Evolutionary conservation across 164 flowering plant genomes (phyloP), one percentile per base, ranked within the genome.

Genomic region (Aristolochia fimbriata): DNA sequence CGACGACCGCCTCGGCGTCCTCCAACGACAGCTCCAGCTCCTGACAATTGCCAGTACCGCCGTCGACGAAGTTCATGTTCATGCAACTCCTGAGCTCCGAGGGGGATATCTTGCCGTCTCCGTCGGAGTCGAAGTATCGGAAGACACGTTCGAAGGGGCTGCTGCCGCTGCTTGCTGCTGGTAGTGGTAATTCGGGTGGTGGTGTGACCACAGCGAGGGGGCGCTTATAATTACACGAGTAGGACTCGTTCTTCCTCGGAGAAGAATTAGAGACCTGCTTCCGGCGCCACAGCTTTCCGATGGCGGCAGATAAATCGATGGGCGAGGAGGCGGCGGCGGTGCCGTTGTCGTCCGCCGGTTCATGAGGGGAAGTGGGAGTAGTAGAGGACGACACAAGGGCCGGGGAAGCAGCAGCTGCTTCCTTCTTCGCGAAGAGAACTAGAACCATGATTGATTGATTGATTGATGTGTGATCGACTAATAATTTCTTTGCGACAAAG

Each of bases 41-140:
- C n/a, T n/a, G n/a, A n/a, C n/a, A n/a, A n/a, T n/a, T n/a, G n/a
- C n/a, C n/a, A n/a, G n/a, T n/a, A n/a, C n/a, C n/a, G n/a, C n/a
- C n/a, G n/a, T n/a, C n/a, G n/a, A n/a, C n/a, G n/a, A n/a, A n/a
- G n/a, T n/a, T n/a, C n/a, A n/a, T 51, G 14, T 45, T 41, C 33
- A 62, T 47, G 49, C 77, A 71, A 23, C 46, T 55, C 51, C 23
- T 51, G 0, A 74, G 65, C 63, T 74, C 72, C n/a, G 55, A 27
- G 1, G 74, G 65, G 16, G 70, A 68, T 20, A 74, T 62, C 59
- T 65, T 74, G 24, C 77, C 72, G 57, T 71, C 74, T 50, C 65
- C 63, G 43, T 74, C 58, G 21, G 50, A 59, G 54, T 74, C 77
- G 55, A 74, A 74, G 67, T 56, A 65, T 14, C 46, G 62, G 61